Percentiles rank a stretch among this genome's conserved stretches.
These are phyloP conservation scores for Ceriops decandra DNA, from an alignment of 345 rosid genomes.

Conservation along the genomic window DNA sequence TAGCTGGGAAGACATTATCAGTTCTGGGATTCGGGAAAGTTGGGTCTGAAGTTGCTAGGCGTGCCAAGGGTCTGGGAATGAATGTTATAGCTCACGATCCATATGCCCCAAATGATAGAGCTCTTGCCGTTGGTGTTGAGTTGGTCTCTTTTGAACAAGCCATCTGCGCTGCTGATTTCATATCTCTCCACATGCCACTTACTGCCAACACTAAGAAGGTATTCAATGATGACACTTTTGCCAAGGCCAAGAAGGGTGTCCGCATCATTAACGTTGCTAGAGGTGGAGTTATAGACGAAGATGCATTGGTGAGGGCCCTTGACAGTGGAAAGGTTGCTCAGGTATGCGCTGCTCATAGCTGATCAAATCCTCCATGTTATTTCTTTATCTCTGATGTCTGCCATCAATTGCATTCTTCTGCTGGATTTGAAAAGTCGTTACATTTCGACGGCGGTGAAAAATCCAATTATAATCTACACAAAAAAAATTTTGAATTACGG, in stretches of 20 bases:
- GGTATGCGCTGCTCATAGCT: conserved; percentile 27
- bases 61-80: conserved; percentile 88
- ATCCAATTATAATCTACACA: too few relatives aligned
- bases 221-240: conserved; percentile 61
- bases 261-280: conserved; percentile 79
- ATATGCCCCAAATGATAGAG: conserved; percentile 76
- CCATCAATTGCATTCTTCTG: neutral
- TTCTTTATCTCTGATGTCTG: neutral
- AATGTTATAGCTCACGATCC: conserved; percentile 81
- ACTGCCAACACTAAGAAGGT: conserved; percentile 55
- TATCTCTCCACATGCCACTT: conserved; percentile 83
- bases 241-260: conserved; percentile 72
- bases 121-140: conserved; percentile 74
- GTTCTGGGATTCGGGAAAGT: conserved; percentile 92
- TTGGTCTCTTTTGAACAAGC: conserved; percentile 76
- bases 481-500: too few relatives aligned
- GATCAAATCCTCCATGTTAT: neutral
- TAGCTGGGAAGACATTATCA: conserved; percentile 77
- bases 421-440: neutral
- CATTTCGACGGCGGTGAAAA: too few relatives aligned
- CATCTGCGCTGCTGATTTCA: conserved; percentile 61
- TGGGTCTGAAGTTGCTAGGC: conserved; percentile 78
- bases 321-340: conserved; percentile 67
- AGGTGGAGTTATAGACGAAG: conserved; percentile 89
- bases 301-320: conserved; percentile 69